A percentile compares a stretch with the other conserved stretches of the same genome.
Evolutionary conservation across 306 rosid genomes (phyloP).

Genomic region (apple (Malus domestica)): ASM211411v1 NC_041801.1:41841001-41841500

Average conservation of each 20-base stretch:
- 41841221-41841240: conserved; percentile 55
- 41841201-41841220: conserved; percentile 56
- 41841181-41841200: conserved; percentile 73
- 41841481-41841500: conserved; percentile 33
- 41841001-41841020: conserved; percentile 33
- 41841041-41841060: conserved; percentile 23
- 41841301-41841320: conserved; percentile 40
- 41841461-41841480: conserved; percentile 52
- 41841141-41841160: conserved; percentile 42
- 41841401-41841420: conserved; percentile 40
- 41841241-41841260: conserved; percentile 33
- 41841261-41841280: conserved; percentile 27
- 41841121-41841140: conserved; percentile 27
- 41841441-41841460: conserved; percentile 46
- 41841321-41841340: conserved; percentile 32
- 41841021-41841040: conserved; percentile 44
- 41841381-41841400: conserved; percentile 37
- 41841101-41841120: conserved; percentile 22
- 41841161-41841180: conserved; percentile 69
- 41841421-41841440: conserved; percentile 35
- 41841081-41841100: conserved; percentile 29
- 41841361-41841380: conserved; percentile 38
- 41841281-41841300: conserved; percentile 38
- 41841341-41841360: conserved; percentile 34
- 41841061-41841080: conserved; percentile 26